Percentiles rank a stretch among this genome's conserved stretches.
Evolutionary conservation across 768 basidiomycete genomes (phyloP).

Genomic region (Collybia mongolica): DNA sequence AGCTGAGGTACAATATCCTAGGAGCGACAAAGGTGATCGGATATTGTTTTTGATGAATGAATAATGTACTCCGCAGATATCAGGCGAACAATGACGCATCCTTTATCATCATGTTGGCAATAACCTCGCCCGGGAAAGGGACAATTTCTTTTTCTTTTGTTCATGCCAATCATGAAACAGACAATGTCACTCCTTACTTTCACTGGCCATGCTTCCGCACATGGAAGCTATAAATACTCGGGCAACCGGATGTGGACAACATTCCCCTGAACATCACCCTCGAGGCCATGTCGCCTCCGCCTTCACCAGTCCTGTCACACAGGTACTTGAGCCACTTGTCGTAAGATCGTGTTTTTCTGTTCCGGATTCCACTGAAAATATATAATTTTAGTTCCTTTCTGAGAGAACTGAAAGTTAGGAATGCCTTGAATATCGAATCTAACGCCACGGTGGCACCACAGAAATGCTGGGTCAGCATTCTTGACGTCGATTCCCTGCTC

Average conservation of each 20-base stretch:
- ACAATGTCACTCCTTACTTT: too few relatives aligned
- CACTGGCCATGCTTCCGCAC: too few relatives aligned
- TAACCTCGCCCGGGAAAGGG: not conserved
- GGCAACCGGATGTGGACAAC: too few relatives aligned
- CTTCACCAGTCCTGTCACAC: too few relatives aligned
- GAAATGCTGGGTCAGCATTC: not conserved
- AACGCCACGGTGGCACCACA: not conserved
- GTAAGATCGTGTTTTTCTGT: not conserved
- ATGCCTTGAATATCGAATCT: not conserved
- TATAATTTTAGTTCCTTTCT: not conserved
- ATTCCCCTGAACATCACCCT: too few relatives aligned
- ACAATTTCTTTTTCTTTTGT: too few relatives aligned
- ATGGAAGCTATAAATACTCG: too few relatives aligned
- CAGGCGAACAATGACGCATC: not conserved
- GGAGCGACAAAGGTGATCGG: not conserved
- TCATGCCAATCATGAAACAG: too few relatives aligned
- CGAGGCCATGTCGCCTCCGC: too few relatives aligned
- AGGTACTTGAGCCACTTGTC: too few relatives aligned
- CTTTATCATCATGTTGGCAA: not conserved
- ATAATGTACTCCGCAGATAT: not conserved
- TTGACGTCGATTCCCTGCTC: not conserved
- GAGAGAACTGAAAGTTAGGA: not conserved
- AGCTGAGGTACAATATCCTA: not conserved
- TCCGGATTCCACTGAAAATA: not conserved
- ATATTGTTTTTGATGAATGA: too few relatives aligned